phyloP scores from a whole-genome alignment of 306 rosid species.

The Hylodesmum podocarpum region DNA sequence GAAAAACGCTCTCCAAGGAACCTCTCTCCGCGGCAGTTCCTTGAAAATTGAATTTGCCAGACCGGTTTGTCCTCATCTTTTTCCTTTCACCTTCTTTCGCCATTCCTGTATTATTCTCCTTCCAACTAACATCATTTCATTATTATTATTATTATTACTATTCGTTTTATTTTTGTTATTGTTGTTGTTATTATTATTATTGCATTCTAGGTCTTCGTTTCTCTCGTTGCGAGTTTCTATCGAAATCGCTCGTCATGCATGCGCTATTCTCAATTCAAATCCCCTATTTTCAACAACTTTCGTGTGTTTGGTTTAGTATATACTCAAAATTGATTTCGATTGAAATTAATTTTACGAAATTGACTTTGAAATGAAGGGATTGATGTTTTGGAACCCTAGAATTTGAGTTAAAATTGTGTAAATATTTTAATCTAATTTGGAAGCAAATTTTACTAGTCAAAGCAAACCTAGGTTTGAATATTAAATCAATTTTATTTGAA shows the following conservation, averaged over 20 bases:
- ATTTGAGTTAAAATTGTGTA: background rate
- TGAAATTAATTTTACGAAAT: background rate
- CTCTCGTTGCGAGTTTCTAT: background rate
- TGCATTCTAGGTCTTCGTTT: background rate
- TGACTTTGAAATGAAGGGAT: too few relatives aligned
- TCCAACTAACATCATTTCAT: background rate
- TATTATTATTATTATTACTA: background rate
- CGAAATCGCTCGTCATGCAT: conserved; percentile 7
- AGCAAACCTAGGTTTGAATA: too few relatives aligned
- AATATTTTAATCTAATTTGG: background rate
- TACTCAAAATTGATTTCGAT: background rate
- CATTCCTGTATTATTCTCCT: conserved; percentile 25
- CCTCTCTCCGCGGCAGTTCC: conserved; percentile 54
- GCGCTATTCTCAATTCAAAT: background rate
- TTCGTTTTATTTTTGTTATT: too few relatives aligned
- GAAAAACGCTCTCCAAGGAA: conserved; percentile 73
- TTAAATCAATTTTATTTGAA: background rate
- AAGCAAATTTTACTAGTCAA: background rate
- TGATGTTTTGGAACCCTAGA: too few relatives aligned
- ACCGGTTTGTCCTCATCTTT: conserved; percentile 89
- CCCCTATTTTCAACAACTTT: background rate
- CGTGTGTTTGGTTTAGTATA: background rate
- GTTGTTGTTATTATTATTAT: background rate
- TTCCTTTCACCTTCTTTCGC: background rate
- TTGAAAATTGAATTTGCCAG: conserved; percentile 90